These are phyloP conservation scores for Jatropha podagrica DNA, from an alignment of 441 rosid genomes.

Conservation along the genomic window DNA sequence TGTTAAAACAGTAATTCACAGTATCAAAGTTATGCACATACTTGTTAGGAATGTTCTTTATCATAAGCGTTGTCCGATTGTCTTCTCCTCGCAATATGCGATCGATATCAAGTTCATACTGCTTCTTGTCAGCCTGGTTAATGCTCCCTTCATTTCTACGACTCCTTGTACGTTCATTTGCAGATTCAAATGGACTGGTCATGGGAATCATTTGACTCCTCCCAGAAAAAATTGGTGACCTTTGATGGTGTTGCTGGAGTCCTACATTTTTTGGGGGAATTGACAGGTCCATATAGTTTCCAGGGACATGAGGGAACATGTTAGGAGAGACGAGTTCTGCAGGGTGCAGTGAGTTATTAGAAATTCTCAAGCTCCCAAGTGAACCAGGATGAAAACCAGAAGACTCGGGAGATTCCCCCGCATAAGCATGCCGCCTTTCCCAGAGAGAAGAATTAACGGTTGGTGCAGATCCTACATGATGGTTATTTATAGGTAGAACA, in stretches of 20 bases:
- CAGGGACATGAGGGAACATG: slow-evolving; percentile 40
- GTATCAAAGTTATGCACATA: slow-evolving; percentile 29
- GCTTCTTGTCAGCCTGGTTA: slow-evolving; percentile 62
- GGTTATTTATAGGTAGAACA: slow-evolving; percentile 39
- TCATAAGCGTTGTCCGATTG: slow-evolving; percentile 68
- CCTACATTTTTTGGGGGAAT: slow-evolving; percentile 36
- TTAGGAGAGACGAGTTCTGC: slow-evolving; percentile 43
- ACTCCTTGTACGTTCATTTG: slow-evolving; percentile 52
- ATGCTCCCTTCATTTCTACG: slow-evolving; percentile 58
- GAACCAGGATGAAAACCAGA: slow-evolving; percentile 53
- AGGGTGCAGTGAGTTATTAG: slow-evolving; percentile 36
- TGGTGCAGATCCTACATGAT: slow-evolving; percentile 60
- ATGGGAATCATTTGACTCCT: slow-evolving; percentile 42
- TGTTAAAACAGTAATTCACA: not conserved
- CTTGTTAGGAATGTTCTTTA: slow-evolving; percentile 87
- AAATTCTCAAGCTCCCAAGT: slow-evolving; percentile 49
- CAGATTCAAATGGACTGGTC: slow-evolving; percentile 42
- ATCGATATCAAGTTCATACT: slow-evolving; percentile 62
- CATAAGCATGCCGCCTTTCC: slow-evolving; percentile 50
- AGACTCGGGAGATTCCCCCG: slow-evolving; percentile 47
- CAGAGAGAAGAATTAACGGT: slow-evolving; percentile 45
- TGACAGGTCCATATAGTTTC: slow-evolving; percentile 41
- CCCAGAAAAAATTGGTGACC: slow-evolving; percentile 39
- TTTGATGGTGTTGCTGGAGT: slow-evolving; percentile 50
- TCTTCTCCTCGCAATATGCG: slow-evolving; percentile 61